Evolutionary conservation across 108 stramenopile genomes (phyloP), one percentile per base, ranked within the genome.

Genomic region (Cylindrotheca fusiformis): DNA sequence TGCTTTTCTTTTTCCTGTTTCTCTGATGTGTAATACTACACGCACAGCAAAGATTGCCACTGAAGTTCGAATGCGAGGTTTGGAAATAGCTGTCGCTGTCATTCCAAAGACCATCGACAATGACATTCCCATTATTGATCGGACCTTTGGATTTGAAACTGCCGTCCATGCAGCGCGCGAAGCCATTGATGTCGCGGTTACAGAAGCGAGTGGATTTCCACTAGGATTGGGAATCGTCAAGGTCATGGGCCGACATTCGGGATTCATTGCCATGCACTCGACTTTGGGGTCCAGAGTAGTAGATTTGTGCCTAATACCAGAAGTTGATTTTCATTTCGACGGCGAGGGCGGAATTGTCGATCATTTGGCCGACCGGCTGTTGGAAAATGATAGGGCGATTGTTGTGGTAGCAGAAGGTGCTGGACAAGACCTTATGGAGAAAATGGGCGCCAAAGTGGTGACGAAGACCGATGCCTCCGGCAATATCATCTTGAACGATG

Each of bases 51-150:
- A 41, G 14, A 41, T 41, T 41, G 36, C 36, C 6, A 14, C 6
- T 10, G 36, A 20, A 82, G 82, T 36, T 68, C 74, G 21, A 71
- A 82, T 48, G 86, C 63, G 56, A 79, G 81, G 30, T 71, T 75
- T 20, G 50, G 52, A 31, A 48, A 54, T 92, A 26, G 83, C 88
- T 0, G 86, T 95, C 12, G 85, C 81, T 0, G 87, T 87, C 20
- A 84, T 95, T 36, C 92, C 92, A 21, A 95, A 88, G 65, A 87
- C 90, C 3, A 91, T 91, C 45, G 87, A 88, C 63, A 95, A 95
- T 63, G 95, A 96, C 68, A 60, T 96, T 21, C 87, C 72, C 59
- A 52, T 83, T 27, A 85, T 96, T 56, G 95, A 96, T 74, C 74
- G 91, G 2, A 76, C 84, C 8, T 96, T 96, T 62, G 95, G 95